Evolutionary conservation across 2,329 filamentous ascomycete genomes (phyloP), one percentile per base, ranked within the genome.

Genomic region (Parastagonospora avenae): DNA sequence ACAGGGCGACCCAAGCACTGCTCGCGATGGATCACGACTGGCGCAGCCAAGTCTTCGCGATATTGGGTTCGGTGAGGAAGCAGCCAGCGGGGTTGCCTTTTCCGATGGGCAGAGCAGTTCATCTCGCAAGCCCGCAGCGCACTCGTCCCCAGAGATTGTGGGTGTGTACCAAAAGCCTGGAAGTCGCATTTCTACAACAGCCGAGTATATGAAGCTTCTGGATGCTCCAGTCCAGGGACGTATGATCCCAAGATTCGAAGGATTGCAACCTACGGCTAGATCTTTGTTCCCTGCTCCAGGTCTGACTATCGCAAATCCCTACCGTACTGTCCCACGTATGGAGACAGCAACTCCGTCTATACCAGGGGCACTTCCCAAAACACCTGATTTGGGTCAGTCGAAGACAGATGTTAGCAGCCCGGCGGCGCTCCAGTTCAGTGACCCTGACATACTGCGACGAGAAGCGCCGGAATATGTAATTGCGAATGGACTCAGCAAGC

Each of bases 351-450:
- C 12, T 30, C 4, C 27, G 14, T 24, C 14, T 27, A 12, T 16
- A 5, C 37, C 37, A 8, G 37, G 3, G 8, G 24, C 15, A 16
- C 8, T 8, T 24, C 7, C 15, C 15, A 8, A 6, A 12, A 11
- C 37, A 4, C 37, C 15, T 24, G 19, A 3, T 24, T 11, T 24
- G n/a, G 12, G 2, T 12, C 10, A 15, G 2, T 32, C 15, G 7
- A 14, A 11, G 2, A 9, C 14, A 10, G 40, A 42, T n/a, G 16
- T 15, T 11, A 12, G n/a, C 12, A 4, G 4, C 12, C 27, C 37
- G 10, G 12, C 44, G n/a, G 51, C 50, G n/a, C 55, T 72, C 2
- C 52, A 55, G 3, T 63, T 64, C 45, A 72, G 67, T 39, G 67
- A 68, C 35, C 66, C 63, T 11, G 68, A 72, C 48, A 57, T 47